Base-by-base conservation (phyloP, 2,329 filamentous ascomycete species). In the Aspergillus viridinutans region DNA sequence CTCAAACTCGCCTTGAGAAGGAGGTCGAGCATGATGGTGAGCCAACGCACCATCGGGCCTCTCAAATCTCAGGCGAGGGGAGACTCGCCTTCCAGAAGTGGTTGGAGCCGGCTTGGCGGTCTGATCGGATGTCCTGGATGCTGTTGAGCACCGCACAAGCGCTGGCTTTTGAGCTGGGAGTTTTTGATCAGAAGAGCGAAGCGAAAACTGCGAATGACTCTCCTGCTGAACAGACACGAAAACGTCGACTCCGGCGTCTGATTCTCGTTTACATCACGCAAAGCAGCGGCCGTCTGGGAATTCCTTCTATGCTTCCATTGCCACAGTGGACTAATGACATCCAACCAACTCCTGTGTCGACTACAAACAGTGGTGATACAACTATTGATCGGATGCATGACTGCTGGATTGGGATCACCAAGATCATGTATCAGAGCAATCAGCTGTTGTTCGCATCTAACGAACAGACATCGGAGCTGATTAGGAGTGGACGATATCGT, bases 51-150 rank as follows among this genome's bases (percentile, higher is more conserved):
- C 69, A 71, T 50, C 76, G 75, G n/a, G 74, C 75, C 7, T 76
- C 80, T n/a, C 78, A 72, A 28, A 83, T 82, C 29, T 84, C 85
- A n/a, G 83, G 91, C 21, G 90, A 91, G 48, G 91, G 90, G 9
- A 88, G 90, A 71, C 82, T 92, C 28, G 94, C 77, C 2, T 79
- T 97, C 61, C 92, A 96, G 69, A 93, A 91, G 71, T 97, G 94
- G 91, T 84, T 97, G 3, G 94, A 99, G 72, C 94, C 94, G 2
- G 93, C 91, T 8, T 97, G 93, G 91, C 84, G 93, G 65, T 91
- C 89, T 62, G 93, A 97, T 68, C 89, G 92, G 54, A 96, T 97
- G 90, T 96, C 90, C 70, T 97, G 93, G 93, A 97, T 97, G 91
- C 80, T 97, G 14, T 82, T 97, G 29, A 95, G 91, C 68, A 95